Base-by-base conservation (phyloP, 2,329 filamentous ascomycete genomes). In the Aspergillus fructus region DNA sequence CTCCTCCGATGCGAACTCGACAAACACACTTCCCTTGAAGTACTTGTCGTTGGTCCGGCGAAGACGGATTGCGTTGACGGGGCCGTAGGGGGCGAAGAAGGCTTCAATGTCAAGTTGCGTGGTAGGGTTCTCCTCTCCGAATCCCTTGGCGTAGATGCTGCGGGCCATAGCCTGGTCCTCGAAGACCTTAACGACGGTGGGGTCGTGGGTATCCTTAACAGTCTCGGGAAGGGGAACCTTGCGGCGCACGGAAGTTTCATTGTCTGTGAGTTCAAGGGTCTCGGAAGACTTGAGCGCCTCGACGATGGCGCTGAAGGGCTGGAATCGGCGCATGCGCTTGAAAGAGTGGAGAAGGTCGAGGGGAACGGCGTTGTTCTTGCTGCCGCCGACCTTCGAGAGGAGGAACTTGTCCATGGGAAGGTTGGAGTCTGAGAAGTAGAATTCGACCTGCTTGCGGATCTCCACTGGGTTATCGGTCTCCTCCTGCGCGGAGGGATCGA, bases 21-120 rank as follows among this genome's bases (percentile, higher is more conserved):
- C 91, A 71, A 97, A 97, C 58, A 96, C 91, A 65, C 91, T 96
- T 66, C 93, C 92, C 83, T 99, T 99, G 87, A 97, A 99, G 52
- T 83, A 78, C 68, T 86, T 87, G 49, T 84, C 78, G 59, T 87
- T 79, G 43, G 83, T 81, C 64, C 94, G 91, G 65, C 96, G 91
- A 62, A 99, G 89, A 70, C 93, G 93, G 61, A 99, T 88, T 47
- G 88, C 85, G 69, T 90, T 91, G 67, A 91, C 85, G 33, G 89
- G 83, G 47, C 93, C 93, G 72, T 87, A 93, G 58, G 88, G 84
- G 55, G 87, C 82, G 74, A 97, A 96, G 81, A 96, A 97, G 60
- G 87, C 87, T 79, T 99, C 94, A 56, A 99, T 88, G 62, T 97
- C 91, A 73, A 96, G 91, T 76, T 97, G 94, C 27, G 92, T 93